Evolutionary conservation across 129 eudicot genomes (phyloP), one percentile per base, ranked within the genome.

Genomic region (Helianthus tuberosus): DNA sequence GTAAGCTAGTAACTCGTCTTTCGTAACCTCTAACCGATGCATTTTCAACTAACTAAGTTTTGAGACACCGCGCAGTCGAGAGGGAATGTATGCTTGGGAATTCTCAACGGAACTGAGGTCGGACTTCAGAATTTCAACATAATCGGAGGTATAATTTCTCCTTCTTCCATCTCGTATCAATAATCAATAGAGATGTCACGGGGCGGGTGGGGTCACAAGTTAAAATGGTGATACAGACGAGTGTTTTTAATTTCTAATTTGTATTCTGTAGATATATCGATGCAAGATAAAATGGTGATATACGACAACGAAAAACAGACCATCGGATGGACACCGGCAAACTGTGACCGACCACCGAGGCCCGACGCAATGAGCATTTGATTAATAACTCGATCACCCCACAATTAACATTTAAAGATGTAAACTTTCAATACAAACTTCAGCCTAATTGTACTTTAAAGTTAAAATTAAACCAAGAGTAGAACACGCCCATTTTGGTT

Each of bases 251-350:
- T 35, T 20, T 20, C 1, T 55, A 62, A 15, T 43, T 70, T n/a
- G 67, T 15, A 49, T 76, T 71, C 6, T 76, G 82, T 79, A 93
- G 98, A 93, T 84, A 93, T 93, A 64, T 86, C 98, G 36, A 88
- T 93, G 97, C 97, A 90, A 75, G 98, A 93, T 69, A 93, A 88
- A 76, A 83, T 93, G 98, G 84, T 93, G 82, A 81, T 93, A 48
- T 93, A 93, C 59, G 97, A 93, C 81, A 93, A 93, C 13, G 98
- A 86, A 82, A 90, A 84, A 74, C 81, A 84, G 79, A 71, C 75
- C 10, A 93, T 93, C 14, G 98, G 98, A 74, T 93, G 98, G 98
- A 82, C 69, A 47, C 80, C 92, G 11, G 89, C 96, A 48, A 84
- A 86, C 65, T 93, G 98, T 64, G 96, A 93, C 36, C 81, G 68